Base-by-base conservation (phyloP, 225 moss, liverwort and hornwort species). In the Sphagnum contortum region DNA sequence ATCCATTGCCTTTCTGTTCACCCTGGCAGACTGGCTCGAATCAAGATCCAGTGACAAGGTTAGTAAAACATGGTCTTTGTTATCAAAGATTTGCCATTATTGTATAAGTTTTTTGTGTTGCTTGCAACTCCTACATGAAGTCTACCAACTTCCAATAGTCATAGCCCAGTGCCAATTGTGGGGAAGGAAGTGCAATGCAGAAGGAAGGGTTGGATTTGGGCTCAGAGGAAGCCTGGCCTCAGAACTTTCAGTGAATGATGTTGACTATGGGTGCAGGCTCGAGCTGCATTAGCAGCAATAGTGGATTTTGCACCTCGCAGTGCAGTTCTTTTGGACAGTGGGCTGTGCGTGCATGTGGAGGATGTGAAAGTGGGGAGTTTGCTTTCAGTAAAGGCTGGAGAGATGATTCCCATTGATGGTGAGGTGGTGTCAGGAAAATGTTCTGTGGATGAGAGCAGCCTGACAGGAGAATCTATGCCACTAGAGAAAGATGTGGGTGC, bases 31-130 rank as follows among this genome's bases (percentile, higher is more conserved):
- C 64, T 85, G 79, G 76, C 76, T 85, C 12, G 85, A 85, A 63
- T 81, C 76, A 61, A 73, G 72, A 59, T 85, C 85, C 55, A 82
- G 81, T 76, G 76, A 85, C 50, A 85, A 81, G 79, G 85, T 82
- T 76, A 64, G 29, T 29, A 29, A 29, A 29, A 29, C 29, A 29
- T 29, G 29, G 29, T 29, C 29, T 29, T 29, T 29, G 0, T 29
- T 29, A 29, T 29, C 29, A 29, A 29, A 29, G 29, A 29, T 29
- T 29, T 29, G 29, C 29, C 0, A 29, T 29, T 29, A 29, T 29
- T 29, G 29, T 29, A 29, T 29, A 29, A 29, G 29, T 29, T 1
- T 29, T 29, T 29, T 29, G 1, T 29, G 29, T 29, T 29, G 29
- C 29, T 29, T 29, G 29, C 29, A 29, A 29, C 29, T 29, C 29